Evolutionary conservation across 1,284 basidiomycete genomes (phyloP), one percentile per base, ranked within the genome.

Genomic region (Thelephora terrestris): DNA sequence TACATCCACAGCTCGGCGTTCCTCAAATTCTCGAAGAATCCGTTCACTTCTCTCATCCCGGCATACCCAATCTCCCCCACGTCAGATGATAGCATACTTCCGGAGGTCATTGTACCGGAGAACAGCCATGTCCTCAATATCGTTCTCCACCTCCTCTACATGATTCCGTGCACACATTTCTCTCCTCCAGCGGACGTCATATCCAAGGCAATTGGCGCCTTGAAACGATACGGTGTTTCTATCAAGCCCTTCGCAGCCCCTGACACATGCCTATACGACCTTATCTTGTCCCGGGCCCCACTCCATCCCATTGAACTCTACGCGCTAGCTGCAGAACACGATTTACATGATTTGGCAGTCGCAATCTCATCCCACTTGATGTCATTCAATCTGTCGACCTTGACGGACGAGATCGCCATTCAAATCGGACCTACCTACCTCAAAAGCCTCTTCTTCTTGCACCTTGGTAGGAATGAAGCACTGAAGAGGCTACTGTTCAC

Each of bases 401-500:
- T 71, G 25, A 61, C 62, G 2, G 68, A 71, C 55, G 62, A 62
- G 18, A 45, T 57, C n/a, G 65, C 63, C 5, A 39, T 47, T 7
- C 57, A 56, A 10, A 69, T 71, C 55, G 66, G 67, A 5, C 57
- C 67, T 2, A 29, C 60, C n/a, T 64, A 64, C 53, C 57, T 71
- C 45, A 69, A 67, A 50, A 59, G 64, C 23, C 56, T 71, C 6
- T 65, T 69, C 57, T 69, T 69, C 60, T 56, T 70, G 6, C 68
- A 70, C 47, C 59, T 69, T n/a, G 67, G 67, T 7, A 62, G 69
- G 6, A 59, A 64, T 10, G 67, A 68, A 34, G 65, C 65, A 24
- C 60, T 69, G 20, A 69, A 68, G 53, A 61, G 67, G 1, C 54
- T 70, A 6, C 57, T 71, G 10, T 55, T 69, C 1, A 58, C 64